These are phyloP conservation scores for Nicotiana knightiana DNA, from an alignment of 257 asterid genomes.

Conservation along the genomic window DNA sequence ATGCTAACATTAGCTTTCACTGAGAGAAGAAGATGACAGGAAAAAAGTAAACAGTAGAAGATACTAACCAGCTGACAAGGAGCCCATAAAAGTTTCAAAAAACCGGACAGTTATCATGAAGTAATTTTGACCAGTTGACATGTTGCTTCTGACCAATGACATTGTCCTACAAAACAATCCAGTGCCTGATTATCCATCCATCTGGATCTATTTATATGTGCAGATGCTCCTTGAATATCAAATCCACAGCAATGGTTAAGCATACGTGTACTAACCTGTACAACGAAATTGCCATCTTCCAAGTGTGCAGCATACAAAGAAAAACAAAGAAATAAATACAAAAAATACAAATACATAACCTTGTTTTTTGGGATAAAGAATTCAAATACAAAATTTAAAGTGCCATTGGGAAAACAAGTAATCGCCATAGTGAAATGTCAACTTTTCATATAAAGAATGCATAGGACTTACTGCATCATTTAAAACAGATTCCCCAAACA, in stretches of 20 bases:
- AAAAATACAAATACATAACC: background rate
- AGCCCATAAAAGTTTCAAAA: constrained; percentile 95
- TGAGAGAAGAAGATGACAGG: background rate
- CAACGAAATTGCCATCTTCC: constrained; percentile 98
- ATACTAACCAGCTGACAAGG: constrained; percentile 86
- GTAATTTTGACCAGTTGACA: constrained; percentile 65
- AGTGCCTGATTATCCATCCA: constrained; percentile 17
- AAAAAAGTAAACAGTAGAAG: background rate
- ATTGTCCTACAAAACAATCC: constrained; percentile 60
- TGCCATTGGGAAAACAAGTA: constrained; percentile 8
- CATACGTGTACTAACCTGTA: constrained; percentile 63
- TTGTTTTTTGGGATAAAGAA: background rate
- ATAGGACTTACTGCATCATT: constrained; percentile 87
- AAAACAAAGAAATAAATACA: constrained; percentile 26
- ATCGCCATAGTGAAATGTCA: constrained; percentile 11
- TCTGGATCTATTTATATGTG: background rate
- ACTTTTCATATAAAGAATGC: constrained; percentile 8
- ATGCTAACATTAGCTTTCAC: background rate
- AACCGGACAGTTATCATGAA: constrained; percentile 87
- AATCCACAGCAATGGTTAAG: background rate
- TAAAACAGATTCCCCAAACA: constrained; percentile 96
- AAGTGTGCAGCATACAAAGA: constrained; percentile 27
- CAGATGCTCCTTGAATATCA: constrained; percentile 3
- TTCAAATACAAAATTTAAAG: background rate
- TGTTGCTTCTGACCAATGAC: constrained; percentile 89